A percentile compares a stretch with the other conserved stretches of the same genome.
Evolutionary conservation across 2,329 filamentous ascomycete genomes (phyloP).

Genomic region (Polychaeton citri): DNA sequence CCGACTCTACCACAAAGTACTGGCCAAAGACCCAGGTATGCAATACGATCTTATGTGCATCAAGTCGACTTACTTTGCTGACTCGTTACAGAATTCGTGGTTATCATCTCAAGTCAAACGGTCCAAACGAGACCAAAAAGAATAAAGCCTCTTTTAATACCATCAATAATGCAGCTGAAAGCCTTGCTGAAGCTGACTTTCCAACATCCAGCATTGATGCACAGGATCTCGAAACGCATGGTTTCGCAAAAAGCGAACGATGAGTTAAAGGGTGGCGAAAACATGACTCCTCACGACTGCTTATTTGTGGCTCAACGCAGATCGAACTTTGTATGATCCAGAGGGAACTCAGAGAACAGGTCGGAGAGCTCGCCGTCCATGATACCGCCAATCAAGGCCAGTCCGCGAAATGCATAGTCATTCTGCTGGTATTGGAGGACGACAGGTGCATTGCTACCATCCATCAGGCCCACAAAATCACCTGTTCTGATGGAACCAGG

Average conservation of each 20-base stretch:
- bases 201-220: conserved; percentile 35
- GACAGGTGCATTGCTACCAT: too few species aligned
- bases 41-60: conserved; percentile 2
- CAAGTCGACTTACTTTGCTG: conserved; percentile 1
- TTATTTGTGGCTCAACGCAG: too few species aligned
- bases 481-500: too few species aligned
- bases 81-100: conserved; percentile 48
- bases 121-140: conserved; percentile 47
- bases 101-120: conserved; percentile 66
- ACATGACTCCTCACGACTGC: too few species aligned
- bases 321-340: too few species aligned
- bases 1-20: conserved; percentile 57
- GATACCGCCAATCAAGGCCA: too few species aligned
- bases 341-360: too few species aligned
- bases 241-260: conserved; percentile 19
- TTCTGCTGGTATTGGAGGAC: too few species aligned
- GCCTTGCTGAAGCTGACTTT: conserved; percentile 35
- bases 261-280: too few species aligned
- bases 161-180: conserved; percentile 36
- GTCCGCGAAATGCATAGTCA: too few species aligned
- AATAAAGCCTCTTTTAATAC: conserved; percentile 56
- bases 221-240: conserved; percentile 35
- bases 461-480: too few species aligned
- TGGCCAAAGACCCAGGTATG: conserved; percentile 59
- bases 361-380: too few species aligned